These are phyloP conservation scores for Phaeosphaeriaceae sp. DNA, from an alignment of 2,329 filamentous ascomycete species.

Conservation along the genomic window DNA sequence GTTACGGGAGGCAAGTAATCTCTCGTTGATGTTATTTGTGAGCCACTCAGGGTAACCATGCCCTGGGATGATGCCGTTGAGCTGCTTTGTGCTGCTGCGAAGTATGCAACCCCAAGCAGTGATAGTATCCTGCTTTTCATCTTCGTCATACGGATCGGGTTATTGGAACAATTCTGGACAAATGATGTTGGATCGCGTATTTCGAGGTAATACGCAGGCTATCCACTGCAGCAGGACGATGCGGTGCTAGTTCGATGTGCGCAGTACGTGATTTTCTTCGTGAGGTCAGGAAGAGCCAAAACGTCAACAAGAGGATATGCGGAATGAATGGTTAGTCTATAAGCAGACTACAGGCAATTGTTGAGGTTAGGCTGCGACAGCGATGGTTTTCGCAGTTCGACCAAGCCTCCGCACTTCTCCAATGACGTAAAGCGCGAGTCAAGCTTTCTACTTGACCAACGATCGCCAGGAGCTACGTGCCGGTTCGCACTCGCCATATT, in stretches of 20 bases:
- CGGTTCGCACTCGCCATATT: conserved; percentile 6
- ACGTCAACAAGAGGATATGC: background rate
- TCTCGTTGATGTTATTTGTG: conserved; percentile 18
- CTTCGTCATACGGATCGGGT: conserved; percentile 17
- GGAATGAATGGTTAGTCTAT: background rate
- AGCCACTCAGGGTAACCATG: conserved; percentile 34
- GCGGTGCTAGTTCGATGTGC: background rate
- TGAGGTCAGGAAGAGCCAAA: background rate
- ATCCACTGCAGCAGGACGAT: background rate
- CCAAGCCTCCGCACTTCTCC: conserved; percentile 11
- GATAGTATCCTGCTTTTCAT: conserved; percentile 31
- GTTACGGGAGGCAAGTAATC: conserved; percentile 34
- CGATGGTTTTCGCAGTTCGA: conserved; percentile 14
- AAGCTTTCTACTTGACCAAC: conserved; percentile 15
- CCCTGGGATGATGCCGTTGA: conserved; percentile 29
- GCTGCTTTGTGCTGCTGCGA: conserved; percentile 31
- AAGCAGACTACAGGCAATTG: background rate
- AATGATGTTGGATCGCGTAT: background rate
- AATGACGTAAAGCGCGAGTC: conserved; percentile 28
- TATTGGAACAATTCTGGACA: background rate
- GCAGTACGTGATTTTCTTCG: background rate
- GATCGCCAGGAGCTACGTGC: conserved; percentile 18
- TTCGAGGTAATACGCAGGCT: background rate
- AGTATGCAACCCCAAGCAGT: conserved; percentile 33
- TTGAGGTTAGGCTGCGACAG: background rate